phyloP scores from a whole-genome alignment of 2,329 filamentous ascomycete species.

The Exophiala bonariae region DNA sequence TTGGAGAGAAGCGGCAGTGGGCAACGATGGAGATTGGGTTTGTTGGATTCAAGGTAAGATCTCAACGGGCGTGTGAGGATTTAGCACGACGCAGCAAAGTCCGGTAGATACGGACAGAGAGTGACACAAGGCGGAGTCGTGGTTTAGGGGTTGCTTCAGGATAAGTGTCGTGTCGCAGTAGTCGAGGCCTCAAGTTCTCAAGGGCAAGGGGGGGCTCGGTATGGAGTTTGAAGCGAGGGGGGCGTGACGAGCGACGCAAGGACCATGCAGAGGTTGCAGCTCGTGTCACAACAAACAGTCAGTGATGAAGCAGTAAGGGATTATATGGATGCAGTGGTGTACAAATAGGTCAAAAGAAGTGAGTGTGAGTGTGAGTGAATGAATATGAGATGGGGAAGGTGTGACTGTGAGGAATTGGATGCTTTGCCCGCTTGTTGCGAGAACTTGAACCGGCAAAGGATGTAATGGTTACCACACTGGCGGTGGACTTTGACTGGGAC shows the following conservation, averaged over 20 bases:
- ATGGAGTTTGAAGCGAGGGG: slow-evolving; percentile 15
- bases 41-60: background rate
- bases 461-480: too few species aligned
- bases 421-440: too few species aligned
- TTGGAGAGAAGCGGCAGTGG: background rate
- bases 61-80: background rate
- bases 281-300: slow-evolving; percentile 16
- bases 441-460: too few species aligned
- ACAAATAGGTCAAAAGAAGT: background rate
- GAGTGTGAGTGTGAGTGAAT: background rate
- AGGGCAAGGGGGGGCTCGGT: background rate
- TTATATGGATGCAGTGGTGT: background rate
- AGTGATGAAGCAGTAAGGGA: slow-evolving; percentile 1
- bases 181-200: background rate
- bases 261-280: slow-evolving; percentile 18
- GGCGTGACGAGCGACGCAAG: slow-evolving; percentile 16
- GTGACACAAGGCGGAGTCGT: background rate
- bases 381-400: background rate
- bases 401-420: background rate
- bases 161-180: slow-evolving; percentile 16
- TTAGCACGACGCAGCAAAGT: background rate
- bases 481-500: too few species aligned
- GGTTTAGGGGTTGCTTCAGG: slow-evolving; percentile 2
- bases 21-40: background rate
- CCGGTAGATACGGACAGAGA: background rate